Evolutionary conservation across 2,329 filamentous ascomycete species (phyloP), one percentile per base, ranked within the genome.

Genomic region (Whalleya microplaca): DNA sequence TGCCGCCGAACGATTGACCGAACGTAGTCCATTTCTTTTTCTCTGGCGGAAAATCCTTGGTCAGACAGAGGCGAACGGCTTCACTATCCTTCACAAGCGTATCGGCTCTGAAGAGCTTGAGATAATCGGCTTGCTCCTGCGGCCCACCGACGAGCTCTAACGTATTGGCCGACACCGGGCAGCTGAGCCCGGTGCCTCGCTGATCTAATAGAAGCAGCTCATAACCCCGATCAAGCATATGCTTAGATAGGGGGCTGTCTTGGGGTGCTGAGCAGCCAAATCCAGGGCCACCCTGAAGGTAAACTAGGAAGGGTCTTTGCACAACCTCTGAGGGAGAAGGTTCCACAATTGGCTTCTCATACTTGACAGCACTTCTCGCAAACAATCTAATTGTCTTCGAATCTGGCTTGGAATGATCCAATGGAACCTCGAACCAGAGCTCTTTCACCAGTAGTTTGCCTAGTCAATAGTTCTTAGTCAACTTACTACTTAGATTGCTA

Each of bases 1-100:
- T 97, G 1, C 94, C 94, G 41, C 94, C 94, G 72, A 96, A 98
- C 16, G 89, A 93, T 75, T 97, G 94, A 8, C 94, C 94, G 60
- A 96, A 88, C 27, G 95, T 83, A 55, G 87, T 89, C 94, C 93
- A 97, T 70, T 88, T 87, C 71, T 86, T 84, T 70, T 89, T 86
- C 46, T 88, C 84, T 20, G 83, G 78, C 0, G 89, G 86, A 66
- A 86, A 90, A 49, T 87, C 84, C 4, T 80, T 77, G 0, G 90
- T 95, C 51, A 98, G 78, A 41, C 82, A 88, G 66, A 86, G 83
- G 4, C 94, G 85, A 29, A 98, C 85, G 3, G 93, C 92, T 71
- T 98, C 94, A 62, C 89, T 91, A 69, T 98, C 94, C 45, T 85
- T 86, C 41, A 98, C 92, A 49, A 96, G 96, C 69, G 84, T 95